Evolutionary conservation across 768 basidiomycete genomes (phyloP).

Genomic region (Agaricus blazei): DNA sequence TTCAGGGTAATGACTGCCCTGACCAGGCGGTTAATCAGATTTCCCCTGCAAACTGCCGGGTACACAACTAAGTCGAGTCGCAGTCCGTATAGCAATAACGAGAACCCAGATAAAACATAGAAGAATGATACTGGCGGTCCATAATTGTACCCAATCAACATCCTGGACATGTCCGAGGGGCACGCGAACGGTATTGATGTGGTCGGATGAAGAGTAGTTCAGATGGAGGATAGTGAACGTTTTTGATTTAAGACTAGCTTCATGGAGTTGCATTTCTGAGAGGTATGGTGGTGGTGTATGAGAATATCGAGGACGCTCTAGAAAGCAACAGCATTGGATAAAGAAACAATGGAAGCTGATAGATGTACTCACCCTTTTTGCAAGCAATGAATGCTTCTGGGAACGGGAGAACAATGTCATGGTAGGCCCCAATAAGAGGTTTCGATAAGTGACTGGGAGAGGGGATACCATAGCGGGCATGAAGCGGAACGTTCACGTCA

Average conservation of each 20-base stretch:
- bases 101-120: background rate
- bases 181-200: conserved; percentile 1
- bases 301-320: background rate
- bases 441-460: background rate
- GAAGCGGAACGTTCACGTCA: conserved; percentile 5
- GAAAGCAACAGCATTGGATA: background rate
- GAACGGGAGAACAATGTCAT: background rate
- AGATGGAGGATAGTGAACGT: background rate
- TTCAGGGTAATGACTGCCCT: no score
- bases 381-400: conserved; percentile 6
- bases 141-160: background rate
- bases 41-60: no score
- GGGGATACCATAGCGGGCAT: conserved; percentile 6
- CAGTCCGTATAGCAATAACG: background rate
- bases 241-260: background rate
- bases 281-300: background rate
- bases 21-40: no score
- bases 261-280: conserved; percentile 2
- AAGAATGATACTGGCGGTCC: conserved; percentile 1
- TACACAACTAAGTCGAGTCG: background rate
- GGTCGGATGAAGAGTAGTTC: background rate
- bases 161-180: background rate
- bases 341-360: background rate
- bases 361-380: background rate
- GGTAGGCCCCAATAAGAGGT: background rate